phyloP scores from a whole-genome alignment of 176 grass and related monocot species.

The Rhynchospora pubera region DNA sequence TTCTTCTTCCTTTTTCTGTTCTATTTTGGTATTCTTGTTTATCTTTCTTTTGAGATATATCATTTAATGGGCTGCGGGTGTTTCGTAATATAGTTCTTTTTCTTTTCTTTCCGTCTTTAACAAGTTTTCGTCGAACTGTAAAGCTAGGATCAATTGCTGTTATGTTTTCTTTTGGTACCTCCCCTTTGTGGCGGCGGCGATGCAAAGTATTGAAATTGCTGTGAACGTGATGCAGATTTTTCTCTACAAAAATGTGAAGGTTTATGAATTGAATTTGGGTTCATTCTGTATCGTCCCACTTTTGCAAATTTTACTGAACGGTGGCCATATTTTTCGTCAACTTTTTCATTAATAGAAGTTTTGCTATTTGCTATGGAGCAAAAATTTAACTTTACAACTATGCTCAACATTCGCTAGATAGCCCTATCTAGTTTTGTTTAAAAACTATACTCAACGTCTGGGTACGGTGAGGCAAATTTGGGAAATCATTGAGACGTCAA shows the following conservation, averaged over 20 bases:
- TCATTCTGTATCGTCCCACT: too few species aligned
- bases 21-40: not conserved
- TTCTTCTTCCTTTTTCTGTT: not conserved
- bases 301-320: too few species aligned
- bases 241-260: not conserved
- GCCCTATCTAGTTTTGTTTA: too few species aligned
- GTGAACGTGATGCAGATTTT: not conserved
- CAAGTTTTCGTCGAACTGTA: not conserved
- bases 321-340: too few species aligned
- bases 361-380: too few species aligned
- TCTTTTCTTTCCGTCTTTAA: not conserved
- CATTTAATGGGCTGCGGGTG: not conserved
- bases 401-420: too few species aligned
- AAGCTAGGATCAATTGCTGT: not conserved
- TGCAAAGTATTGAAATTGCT: not conserved
- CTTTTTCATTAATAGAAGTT: too few species aligned
- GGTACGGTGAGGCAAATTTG: not conserved
- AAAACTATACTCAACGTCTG: too few species aligned
- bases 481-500: not conserved
- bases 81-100: not conserved
- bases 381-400: too few species aligned
- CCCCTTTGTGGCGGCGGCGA: not conserved
- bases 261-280: not conserved
- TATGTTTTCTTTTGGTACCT: not conserved
- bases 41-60: not conserved